Evolutionary conservation across 257 asterid genomes (phyloP), one percentile per base, ranked within the genome.

Genomic region (Parsonsia alboflavescens): DNA sequence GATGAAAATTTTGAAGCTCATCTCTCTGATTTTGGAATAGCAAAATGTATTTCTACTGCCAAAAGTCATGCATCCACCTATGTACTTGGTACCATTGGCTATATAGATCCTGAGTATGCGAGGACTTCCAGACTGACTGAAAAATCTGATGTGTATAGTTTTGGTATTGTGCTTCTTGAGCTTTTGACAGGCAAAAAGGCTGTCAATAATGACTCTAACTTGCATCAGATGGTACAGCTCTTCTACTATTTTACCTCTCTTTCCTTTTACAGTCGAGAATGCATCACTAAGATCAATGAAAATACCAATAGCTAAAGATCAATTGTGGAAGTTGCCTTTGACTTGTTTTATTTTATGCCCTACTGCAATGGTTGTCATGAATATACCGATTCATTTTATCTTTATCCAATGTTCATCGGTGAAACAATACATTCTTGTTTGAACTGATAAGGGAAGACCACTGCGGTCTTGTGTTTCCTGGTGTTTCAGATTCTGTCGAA

Each of bases 21-120:
- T 79, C 87, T 95, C 5, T 92, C 99, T 2, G 99, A 95, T 87
- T 95, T 95, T 73, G 99, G 99, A 46, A 88, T 88, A 28, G 99
- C 99, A 0, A 92, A 89, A 81, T 84, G 85, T 62, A 70, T 95
- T 53, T 88, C 97, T 1, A 15, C 84, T 17, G 84, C 98, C 1
- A 92, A 88, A 80, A 84, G 93, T 71, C 96, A 95, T 81, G 96
- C 97, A 13, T 95, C 98, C 26, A 95, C 99, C 0, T 88, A 81
- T 69, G 99, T 95, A 28, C 86, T 95, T 30, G 99, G 99, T 63
- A 95, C 99, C 6, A 92, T 95, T 68, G 99, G 99, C 63, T 95
- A 95, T 85, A 95, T 95, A 33, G 99, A 95, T 73, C 99, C 99
- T 0, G 99, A 89, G 78, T 95, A 95, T 71, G 99, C 99, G 1